These are phyloP conservation scores for Boletellus deceptivus DNA, from an alignment of 1,284 basidiomycete genomes.

Conservation along the genomic window DNA sequence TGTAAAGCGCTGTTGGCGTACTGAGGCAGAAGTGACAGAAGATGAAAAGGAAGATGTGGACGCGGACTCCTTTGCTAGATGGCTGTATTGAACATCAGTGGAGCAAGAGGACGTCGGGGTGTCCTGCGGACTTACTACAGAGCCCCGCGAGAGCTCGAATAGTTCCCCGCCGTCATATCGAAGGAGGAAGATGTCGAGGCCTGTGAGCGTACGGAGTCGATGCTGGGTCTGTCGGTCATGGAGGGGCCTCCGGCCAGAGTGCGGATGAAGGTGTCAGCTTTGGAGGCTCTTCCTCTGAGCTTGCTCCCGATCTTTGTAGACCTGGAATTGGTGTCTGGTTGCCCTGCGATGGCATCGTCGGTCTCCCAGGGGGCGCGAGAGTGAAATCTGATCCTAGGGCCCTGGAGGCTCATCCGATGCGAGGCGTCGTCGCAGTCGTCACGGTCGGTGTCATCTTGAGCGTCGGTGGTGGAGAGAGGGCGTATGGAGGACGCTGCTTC, in stretches of 20 bases:
- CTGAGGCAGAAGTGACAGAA: slow-evolving; percentile 35
- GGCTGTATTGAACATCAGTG: slow-evolving; percentile 25
- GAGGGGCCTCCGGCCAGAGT: slow-evolving; percentile 47
- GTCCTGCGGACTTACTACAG: slow-evolving; percentile 50
- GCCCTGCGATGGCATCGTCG: slow-evolving; percentile 50
- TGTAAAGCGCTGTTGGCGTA: slow-evolving; percentile 36
- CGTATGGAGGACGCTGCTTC: slow-evolving; percentile 46
- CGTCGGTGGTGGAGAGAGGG: slow-evolving; percentile 31
- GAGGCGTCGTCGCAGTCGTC: slow-evolving; percentile 39
- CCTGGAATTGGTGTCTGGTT: slow-evolving; percentile 36
- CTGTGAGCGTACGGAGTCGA: slow-evolving; percentile 57
- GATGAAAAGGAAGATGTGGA: slow-evolving; percentile 52
- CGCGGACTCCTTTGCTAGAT: slow-evolving; percentile 57
- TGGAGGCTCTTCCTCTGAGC: slow-evolving; percentile 33
- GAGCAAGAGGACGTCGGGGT: slow-evolving; percentile 1
- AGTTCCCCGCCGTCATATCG: slow-evolving; percentile 52
- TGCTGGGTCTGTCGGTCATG: slow-evolving; percentile 53
- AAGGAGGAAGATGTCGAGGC: slow-evolving; percentile 54
- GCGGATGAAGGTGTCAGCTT: slow-evolving; percentile 40
- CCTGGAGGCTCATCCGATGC: slow-evolving; percentile 63
- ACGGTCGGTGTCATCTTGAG: slow-evolving; percentile 30
- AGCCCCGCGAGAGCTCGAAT: slow-evolving; percentile 49
- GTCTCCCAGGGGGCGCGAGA: slow-evolving; percentile 78
- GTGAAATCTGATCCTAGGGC: slow-evolving; percentile 77
- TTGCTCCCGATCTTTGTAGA: slow-evolving; percentile 30